Percentiles rank a stretch among this genome's conserved stretches.
These are phyloP conservation scores for Blastobotrys petasosporus DNA, from an alignment of 1,139 yeast species.

Conservation along the genomic window DNA sequence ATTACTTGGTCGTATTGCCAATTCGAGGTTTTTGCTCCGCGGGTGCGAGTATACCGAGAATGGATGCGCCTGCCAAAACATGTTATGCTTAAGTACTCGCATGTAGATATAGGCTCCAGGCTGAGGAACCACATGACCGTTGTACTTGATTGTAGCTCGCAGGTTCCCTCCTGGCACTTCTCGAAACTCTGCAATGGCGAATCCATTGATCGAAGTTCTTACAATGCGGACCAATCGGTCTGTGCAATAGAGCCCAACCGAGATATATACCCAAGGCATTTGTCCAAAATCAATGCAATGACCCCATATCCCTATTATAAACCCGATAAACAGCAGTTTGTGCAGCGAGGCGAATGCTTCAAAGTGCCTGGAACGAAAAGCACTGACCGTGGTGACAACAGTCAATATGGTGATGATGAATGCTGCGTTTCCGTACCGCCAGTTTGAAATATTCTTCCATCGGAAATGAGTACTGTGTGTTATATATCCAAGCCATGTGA, in stretches of 20 bases:
- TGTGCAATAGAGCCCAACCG: slow-evolving; percentile 36
- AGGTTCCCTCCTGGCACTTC: slow-evolving; percentile 25
- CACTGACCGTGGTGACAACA: slow-evolving; percentile 15
- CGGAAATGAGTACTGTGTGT: slow-evolving; percentile 35
- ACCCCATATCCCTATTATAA: slow-evolving; percentile 38
- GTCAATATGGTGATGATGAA: slow-evolving; percentile 22
- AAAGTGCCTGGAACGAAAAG: slow-evolving; percentile 36
- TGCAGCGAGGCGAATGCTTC: slow-evolving; percentile 38
- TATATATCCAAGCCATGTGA: slow-evolving; percentile 34
- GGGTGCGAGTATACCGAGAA: slow-evolving; percentile 44
- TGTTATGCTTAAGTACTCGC: slow-evolving; percentile 39
- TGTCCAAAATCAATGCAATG: slow-evolving; percentile 44
- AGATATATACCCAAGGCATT: slow-evolving; percentile 40
- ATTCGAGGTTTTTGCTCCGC: slow-evolving; percentile 23
- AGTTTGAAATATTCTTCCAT: slow-evolving; percentile 39
- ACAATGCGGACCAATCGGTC: slow-evolving; percentile 37
- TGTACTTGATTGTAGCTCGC: slow-evolving; percentile 23
- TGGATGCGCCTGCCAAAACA: slow-evolving; percentile 61
- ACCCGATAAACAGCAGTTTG: slow-evolving; percentile 37
- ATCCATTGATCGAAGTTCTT: slow-evolving; percentile 38
- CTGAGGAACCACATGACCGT: slow-evolving; percentile 35
- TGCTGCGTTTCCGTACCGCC: slow-evolving; percentile 42
- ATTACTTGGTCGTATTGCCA: slow-evolving; percentile 31
- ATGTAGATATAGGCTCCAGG: slow-evolving; percentile 58
- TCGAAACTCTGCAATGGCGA: slow-evolving; percentile 35